phyloP scores from a whole-genome alignment of 441 rosid species.

The Oxalis stricta region DNA sequence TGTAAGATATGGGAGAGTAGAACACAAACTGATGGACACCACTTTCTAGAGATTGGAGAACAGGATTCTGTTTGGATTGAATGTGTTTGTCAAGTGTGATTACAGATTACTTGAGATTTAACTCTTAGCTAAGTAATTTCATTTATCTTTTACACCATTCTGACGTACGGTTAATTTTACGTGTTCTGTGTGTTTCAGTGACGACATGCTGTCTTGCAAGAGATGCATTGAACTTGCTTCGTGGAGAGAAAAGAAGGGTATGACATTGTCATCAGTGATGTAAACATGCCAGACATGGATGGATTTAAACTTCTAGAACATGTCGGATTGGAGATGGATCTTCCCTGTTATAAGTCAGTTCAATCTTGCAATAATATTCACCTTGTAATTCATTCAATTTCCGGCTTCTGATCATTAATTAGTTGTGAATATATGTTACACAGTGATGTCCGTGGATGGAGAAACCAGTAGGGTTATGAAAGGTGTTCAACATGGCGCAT shows the following conservation, averaged over 20 bases:
- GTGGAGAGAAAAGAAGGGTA: slow-evolving; percentile 61
- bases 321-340: slow-evolving; percentile 69
- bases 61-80: no score
- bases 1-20: no score
- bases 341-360: slow-evolving; percentile 66
- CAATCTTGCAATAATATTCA: neutral
- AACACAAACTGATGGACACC: no score
- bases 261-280: slow-evolving; percentile 70
- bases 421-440: slow-evolving; percentile 3
- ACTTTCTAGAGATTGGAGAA: no score
- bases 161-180: slow-evolving; percentile 6
- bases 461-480: slow-evolving; percentile 60
- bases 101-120: no score
- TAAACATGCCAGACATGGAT: slow-evolving; percentile 83
- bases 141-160: neutral
- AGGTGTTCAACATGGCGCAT: slow-evolving; percentile 64
- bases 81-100: no score
- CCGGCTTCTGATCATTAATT: slow-evolving; percentile 12
- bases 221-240: slow-evolving; percentile 66
- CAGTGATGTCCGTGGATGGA: slow-evolving; percentile 68
- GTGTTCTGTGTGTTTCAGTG: slow-evolving; percentile 33
- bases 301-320: slow-evolving; percentile 69
- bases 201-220: slow-evolving; percentile 85
- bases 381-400: neutral
- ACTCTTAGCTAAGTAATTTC: no score